These are phyloP conservation scores for Thielaviopsis populi DNA, from an alignment of 2,329 filamentous ascomycete species.

Conservation along the genomic window DNA sequence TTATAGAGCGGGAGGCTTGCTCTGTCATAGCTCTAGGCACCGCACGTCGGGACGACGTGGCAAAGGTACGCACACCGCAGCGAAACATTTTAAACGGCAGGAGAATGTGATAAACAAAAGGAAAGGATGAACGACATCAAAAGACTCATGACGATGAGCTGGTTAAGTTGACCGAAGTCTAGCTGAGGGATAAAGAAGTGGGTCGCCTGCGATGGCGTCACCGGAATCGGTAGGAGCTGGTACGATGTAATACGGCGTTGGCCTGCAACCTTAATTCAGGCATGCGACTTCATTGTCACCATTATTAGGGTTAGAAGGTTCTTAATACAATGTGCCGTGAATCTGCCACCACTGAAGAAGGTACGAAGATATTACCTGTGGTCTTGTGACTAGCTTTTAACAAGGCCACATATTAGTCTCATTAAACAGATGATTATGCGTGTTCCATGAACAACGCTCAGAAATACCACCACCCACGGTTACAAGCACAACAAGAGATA, in stretches of 20 bases:
- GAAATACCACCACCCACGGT: background rate
- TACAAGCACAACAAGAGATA: background rate
- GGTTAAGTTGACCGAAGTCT: background rate
- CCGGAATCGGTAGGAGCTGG: constrained; percentile 6
- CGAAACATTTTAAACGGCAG: constrained; percentile 45
- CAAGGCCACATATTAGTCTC: no score
- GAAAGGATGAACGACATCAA: background rate
- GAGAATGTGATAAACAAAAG: background rate
- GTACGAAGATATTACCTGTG: background rate
- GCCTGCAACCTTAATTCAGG: background rate
- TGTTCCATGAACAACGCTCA: no score
- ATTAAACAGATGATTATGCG: no score
- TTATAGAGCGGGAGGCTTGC: constrained; percentile 55
- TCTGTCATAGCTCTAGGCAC: constrained; percentile 60
- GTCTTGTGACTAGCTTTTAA: no score
- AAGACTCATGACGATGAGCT: background rate
- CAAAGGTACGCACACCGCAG: constrained; percentile 51
- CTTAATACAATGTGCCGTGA: background rate
- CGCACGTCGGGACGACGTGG: constrained; percentile 43
- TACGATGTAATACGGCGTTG: background rate
- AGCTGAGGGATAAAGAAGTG: constrained; percentile 11
- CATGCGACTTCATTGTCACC: background rate
- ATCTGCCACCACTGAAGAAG: background rate
- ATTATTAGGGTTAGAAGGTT: background rate
- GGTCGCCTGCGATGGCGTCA: constrained; percentile 15